Percentiles rank a stretch among this genome's conserved stretches.
Evolutionary conservation across 768 basidiomycete genomes (phyloP).

Genomic region (Tulasnella sp.): DNA sequence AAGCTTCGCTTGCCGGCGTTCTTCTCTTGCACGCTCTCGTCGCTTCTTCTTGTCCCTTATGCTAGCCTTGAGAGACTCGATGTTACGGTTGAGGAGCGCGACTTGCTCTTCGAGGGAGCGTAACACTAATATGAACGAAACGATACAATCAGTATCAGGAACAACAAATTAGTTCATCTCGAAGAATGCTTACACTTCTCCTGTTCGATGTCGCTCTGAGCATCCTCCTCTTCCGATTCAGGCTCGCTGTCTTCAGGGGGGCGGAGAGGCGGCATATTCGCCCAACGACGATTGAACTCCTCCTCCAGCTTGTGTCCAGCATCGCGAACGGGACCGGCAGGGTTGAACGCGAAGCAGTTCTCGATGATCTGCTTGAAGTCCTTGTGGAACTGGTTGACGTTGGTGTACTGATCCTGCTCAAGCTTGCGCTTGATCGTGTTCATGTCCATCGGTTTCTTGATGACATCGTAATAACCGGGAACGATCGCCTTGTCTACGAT

Average conservation of each 20-base stretch:
- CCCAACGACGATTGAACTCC: conserved; percentile 91
- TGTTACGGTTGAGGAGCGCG: background rate
- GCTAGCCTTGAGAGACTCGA: conserved; percentile 4
- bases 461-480: conserved; percentile 72
- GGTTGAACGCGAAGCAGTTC: conserved; percentile 91
- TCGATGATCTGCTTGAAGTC: conserved; percentile 93
- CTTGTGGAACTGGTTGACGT: conserved; percentile 68
- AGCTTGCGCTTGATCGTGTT: conserved; percentile 80
- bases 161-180: no score
- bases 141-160: background rate
- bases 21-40: conserved; percentile 10
- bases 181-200: background rate
- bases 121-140: background rate
- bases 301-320: conserved; percentile 78
- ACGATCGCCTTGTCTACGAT: conserved; percentile 62
- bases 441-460: conserved; percentile 95
- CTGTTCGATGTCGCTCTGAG: conserved; percentile 4
- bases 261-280: conserved; percentile 41
- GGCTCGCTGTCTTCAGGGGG: background rate
- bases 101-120: background rate
- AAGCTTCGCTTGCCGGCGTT: background rate
- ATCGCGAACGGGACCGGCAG: conserved; percentile 70
- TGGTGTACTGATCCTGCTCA: conserved; percentile 61
- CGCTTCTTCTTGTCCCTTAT: conserved; percentile 6
- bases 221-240: conserved; percentile 20